Conservation (phyloP, 257 asterid genomes). For the Echium plantagineum region DNA sequence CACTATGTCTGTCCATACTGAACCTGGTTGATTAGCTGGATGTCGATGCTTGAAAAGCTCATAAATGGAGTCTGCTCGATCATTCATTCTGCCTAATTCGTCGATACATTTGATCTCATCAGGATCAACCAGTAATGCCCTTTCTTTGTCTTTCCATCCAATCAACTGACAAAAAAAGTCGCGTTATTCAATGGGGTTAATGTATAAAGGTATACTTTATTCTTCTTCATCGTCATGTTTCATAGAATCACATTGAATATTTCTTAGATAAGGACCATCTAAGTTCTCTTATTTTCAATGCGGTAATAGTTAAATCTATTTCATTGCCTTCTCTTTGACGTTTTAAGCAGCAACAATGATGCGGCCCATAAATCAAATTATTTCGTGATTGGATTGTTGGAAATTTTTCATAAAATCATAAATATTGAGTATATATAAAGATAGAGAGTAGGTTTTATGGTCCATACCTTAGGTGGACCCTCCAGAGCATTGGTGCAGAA, state of each 20-base stretch:
- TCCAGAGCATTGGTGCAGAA: constrained; percentile 74
- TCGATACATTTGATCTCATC: constrained; percentile 62
- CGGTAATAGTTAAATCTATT: background rate
- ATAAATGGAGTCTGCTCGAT: constrained; percentile 55
- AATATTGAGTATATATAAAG: too few relatives aligned
- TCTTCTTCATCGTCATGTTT: background rate
- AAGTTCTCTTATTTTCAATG: background rate
- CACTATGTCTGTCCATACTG: constrained; percentile 92
- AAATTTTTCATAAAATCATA: too few relatives aligned
- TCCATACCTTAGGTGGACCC: constrained; percentile 79
- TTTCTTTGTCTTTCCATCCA: constrained; percentile 92
- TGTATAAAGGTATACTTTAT: background rate
- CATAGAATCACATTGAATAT: background rate
- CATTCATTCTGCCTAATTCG: constrained; percentile 49
- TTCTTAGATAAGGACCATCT: background rate
- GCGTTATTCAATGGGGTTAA: background rate
- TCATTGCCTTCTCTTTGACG: background rate
- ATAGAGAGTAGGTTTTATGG: too few relatives aligned
- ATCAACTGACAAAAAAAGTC: constrained; percentile 41
- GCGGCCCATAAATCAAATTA: too few relatives aligned
- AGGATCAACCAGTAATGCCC: constrained; percentile 84
- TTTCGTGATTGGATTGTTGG: too few relatives aligned
- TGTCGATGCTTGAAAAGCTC: constrained; percentile 55
- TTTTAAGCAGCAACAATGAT: background rate
- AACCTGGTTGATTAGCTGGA: constrained; percentile 72